A percentile compares a stretch with the other conserved stretches of the same genome.
These are phyloP conservation scores for Fusarium vanettenii DNA, from an alignment of 2,329 filamentous ascomycete species.

Conservation along the genomic window DNA sequence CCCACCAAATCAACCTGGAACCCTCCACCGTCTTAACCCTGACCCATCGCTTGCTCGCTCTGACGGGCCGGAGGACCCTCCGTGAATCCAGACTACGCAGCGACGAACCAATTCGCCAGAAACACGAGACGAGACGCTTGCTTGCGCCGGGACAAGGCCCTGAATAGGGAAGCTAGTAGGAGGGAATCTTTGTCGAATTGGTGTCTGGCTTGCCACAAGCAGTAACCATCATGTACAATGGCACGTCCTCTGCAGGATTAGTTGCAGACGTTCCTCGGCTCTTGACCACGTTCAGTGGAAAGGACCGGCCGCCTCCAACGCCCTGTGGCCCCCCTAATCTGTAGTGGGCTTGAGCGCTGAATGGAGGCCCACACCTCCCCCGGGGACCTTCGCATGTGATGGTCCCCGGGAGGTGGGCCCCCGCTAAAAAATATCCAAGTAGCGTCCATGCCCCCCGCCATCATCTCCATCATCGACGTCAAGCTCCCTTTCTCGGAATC, in stretches of 20 bases:
- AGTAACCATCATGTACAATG: slow-evolving; percentile 33
- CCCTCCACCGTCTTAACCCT: slow-evolving; percentile 8
- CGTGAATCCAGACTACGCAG: slow-evolving; percentile 1
- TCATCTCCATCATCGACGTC: slow-evolving; percentile 28
- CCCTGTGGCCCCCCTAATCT: not conserved
- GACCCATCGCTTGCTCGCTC: not conserved
- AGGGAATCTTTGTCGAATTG: not conserved
- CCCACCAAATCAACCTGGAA: slow-evolving; percentile 9
- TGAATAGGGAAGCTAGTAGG: slow-evolving; percentile 10
- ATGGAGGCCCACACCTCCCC: not conserved
- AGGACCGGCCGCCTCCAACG: slow-evolving; percentile 5
- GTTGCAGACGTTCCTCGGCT: slow-evolving; percentile 10
- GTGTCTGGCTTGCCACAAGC: not conserved
- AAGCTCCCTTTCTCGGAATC: slow-evolving; percentile 21
- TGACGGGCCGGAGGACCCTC: not conserved
- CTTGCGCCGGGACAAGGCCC: slow-evolving; percentile 12
- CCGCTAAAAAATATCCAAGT: slow-evolving; percentile 49
- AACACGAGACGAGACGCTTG: not conserved
- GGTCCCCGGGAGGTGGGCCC: slow-evolving; percentile 27
- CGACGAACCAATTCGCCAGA: not conserved
- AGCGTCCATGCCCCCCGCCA: slow-evolving; percentile 44
- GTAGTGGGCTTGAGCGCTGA: slow-evolving; percentile 13
- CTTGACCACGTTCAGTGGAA: slow-evolving; percentile 27
- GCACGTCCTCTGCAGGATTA: slow-evolving; percentile 31
- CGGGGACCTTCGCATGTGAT: slow-evolving; percentile 39